Base-by-base conservation (phyloP, 192 early-diverging fungal species). In the Entomortierella lignicola region DNA sequence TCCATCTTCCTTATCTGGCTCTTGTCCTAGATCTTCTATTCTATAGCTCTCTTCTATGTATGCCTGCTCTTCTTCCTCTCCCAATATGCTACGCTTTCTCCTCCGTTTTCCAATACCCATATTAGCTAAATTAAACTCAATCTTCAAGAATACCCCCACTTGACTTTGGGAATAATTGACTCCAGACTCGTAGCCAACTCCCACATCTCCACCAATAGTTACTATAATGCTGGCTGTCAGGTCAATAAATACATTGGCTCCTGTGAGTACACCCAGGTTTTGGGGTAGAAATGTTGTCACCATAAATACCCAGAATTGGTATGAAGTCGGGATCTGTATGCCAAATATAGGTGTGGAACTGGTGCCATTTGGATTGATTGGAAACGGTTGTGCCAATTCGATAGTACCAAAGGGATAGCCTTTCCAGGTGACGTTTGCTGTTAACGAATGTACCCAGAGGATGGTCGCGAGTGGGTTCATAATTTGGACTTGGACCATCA, bases 281-380 rank as follows among this genome's bases (percentile, higher is more conserved):
- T 53, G 29, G 0, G 72, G 72, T 10, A 68, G 23, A 30, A 75
- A 75, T n/a, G 41, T 26, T 17, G 65, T 56, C 18, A 63, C n/a
- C 64, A 75, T 68, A 57, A 75, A 75, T n/a, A 44, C 53, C 72
- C 72, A 75, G 29, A 75, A 75, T 21, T 75, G 34, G 25, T 61
- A 74, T 5, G 63, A 61, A 6, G 47, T 66, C 12, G 72, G 51
- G 50, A 74, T 74, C 30, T 66, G 72, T 50, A 74, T 60, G 18
- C 26, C 53, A 48, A 75, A 53, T 4, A 67, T 23, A 8, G 64
- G 65, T 2, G 72, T 55, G 0, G 72, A 61, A n/a, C 61, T 58
- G 18, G 68, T 17, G 3, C 58, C 65, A 37, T 32, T 75, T 21
- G 65, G 51, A 12, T 60, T 60, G 47, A 68, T 61, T 0, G 72